Conservation (phyloP, 1,284 basidiomycete species). For the Pseudozyma hubeiensis region DNA sequence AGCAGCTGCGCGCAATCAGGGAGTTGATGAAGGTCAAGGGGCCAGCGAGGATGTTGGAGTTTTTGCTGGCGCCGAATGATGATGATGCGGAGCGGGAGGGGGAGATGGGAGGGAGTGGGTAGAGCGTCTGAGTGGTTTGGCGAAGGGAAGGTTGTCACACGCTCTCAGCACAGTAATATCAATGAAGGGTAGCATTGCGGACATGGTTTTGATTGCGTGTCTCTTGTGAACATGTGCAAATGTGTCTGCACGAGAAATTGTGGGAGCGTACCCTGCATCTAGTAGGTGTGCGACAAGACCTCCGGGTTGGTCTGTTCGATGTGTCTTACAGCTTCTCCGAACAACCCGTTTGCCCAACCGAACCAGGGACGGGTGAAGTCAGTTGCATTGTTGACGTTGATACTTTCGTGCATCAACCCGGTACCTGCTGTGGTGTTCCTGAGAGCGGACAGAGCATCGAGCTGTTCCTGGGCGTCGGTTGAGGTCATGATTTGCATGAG, state of each 20-base stretch:
- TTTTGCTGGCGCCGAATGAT: conserved; percentile 36
- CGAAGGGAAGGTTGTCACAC: too few species aligned
- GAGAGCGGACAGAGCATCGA: conserved; percentile 39
- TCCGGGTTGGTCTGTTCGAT: conserved; percentile 47
- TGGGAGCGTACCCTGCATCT: too few species aligned
- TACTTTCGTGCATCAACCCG: conserved; percentile 57
- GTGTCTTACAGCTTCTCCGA: conserved; percentile 50
- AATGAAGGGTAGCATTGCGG: too few species aligned
- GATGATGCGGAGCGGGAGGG: not conserved
- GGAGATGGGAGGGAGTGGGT: not conserved
- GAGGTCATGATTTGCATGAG: conserved; percentile 57
- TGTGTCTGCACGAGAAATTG: too few species aligned
- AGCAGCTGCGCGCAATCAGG: conserved; percentile 54
- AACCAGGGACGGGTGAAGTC: conserved; percentile 58
- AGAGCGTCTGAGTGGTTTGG: too few species aligned
- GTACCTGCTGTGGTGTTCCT: conserved; percentile 57
- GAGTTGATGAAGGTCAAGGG: conserved; percentile 52
- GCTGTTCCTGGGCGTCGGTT: conserved; percentile 47
- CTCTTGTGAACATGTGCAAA: too few species aligned
- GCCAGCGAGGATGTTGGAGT: conserved; percentile 33
- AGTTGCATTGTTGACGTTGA: conserved; percentile 54
- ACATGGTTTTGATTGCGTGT: too few species aligned
- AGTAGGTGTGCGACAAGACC: conserved; percentile 28
- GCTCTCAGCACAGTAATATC: too few species aligned
- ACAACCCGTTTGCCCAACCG: conserved; percentile 59